Evolutionary conservation across 164 flowering plant genomes (phyloP).

Genomic region (Santalum album): DNA sequence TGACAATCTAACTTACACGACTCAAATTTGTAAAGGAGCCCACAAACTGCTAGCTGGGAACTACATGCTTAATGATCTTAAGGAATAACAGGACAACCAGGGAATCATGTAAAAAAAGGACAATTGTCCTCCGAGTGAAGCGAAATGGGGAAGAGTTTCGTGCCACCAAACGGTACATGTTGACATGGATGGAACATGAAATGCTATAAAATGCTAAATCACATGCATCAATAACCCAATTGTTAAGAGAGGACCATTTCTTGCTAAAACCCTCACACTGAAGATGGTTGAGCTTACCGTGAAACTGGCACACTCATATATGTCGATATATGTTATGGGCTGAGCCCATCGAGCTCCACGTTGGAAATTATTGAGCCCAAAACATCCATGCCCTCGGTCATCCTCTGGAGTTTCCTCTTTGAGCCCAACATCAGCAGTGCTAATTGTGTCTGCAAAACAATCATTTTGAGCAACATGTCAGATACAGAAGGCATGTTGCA

Average conservation of each 20-base stretch:
- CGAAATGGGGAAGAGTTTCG: too few species aligned
- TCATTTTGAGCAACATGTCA: neutral
- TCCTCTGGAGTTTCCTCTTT: conserved; percentile 58
- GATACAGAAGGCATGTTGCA: neutral
- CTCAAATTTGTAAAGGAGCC: too few species aligned
- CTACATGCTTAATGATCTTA: too few species aligned
- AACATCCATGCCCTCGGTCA: conserved; percentile 83
- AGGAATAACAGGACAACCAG: too few species aligned
- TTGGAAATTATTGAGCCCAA: conserved; percentile 38
- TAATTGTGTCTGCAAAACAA: conserved; percentile 50
- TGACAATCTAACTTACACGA: too few species aligned
- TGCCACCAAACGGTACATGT: neutral
- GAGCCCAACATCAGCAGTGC: conserved; percentile 80
- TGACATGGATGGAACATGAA: neutral
- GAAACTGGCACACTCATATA: conserved; percentile 65
- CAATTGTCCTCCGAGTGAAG: too few species aligned
- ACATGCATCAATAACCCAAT: neutral
- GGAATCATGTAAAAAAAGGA: too few species aligned
- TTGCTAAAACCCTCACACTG: neutral
- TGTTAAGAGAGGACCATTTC: neutral
- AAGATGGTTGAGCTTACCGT: conserved; percentile 36
- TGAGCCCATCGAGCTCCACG: conserved; percentile 78
- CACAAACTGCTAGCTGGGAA: too few species aligned
- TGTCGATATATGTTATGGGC: conserved; percentile 77
- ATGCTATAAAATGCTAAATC: neutral